Evolutionary conservation across 164 flowering plant species (phyloP), one percentile per base, ranked within the genome.

Genomic region (Pachysandra terminalis): DNA sequence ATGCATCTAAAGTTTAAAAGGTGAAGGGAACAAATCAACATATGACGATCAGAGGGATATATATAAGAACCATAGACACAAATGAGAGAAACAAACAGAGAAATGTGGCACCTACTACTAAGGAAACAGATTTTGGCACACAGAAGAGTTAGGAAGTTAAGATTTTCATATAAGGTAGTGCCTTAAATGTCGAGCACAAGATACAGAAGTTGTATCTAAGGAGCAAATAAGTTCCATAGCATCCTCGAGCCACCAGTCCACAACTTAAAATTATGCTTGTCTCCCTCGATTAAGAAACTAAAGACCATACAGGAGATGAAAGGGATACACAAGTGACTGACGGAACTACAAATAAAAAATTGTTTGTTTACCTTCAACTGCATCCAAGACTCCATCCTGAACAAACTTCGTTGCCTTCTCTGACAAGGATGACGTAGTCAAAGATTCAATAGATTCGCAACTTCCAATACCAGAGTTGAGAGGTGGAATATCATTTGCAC

Each of bases 381-480:
- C 26, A 64, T 84, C 90, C 69, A 90, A 71, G 41, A 78, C 82
- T 64, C 96, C 98, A 76, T 73, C 74, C 72, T 81, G 80, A 67
- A 93, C 72, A 73, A 90, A 92, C 2, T 74, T 85, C 54, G 88
- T 80, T 40, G 79, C 92, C 77, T 88, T 86, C 63, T 87, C 90
- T 71, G 82, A 78, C 72, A 90, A 79, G 21, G 83, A 71, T 71
- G 71, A 67, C 55, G 59, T 54, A 22, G 40, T 60, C 5, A 79
- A 62, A 63, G 75, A 67, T n/a, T n/a, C n/a, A n/a, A n/a, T n/a
- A n/a, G n/a, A n/a, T 19, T 24, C n/a, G 48, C 5, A 51, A 56
- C 56, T 64, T 66, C 63, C 53, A 8, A 74, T 59, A 67, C 24
- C 70, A 26, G 58, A 58, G 5, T 24, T 27, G 45, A 37, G 48